Conservation (phyloP, 306 rosid species). For the Leucaena leucocephala region DNA sequence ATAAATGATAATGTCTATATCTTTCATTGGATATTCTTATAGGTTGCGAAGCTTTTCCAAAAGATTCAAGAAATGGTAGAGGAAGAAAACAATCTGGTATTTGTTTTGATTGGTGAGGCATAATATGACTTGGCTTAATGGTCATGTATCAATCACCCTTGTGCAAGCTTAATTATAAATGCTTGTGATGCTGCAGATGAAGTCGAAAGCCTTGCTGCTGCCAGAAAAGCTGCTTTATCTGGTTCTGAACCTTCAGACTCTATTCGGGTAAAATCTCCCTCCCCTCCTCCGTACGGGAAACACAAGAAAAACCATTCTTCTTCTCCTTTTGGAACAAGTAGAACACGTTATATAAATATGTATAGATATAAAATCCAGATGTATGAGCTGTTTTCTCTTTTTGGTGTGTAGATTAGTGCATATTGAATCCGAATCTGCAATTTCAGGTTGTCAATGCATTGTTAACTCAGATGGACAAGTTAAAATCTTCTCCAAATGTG, state of each 20-base stretch:
- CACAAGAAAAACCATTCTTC: not conserved
- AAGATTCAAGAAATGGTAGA: slow-evolving; percentile 84
- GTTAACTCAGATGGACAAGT: slow-evolving; percentile 94
- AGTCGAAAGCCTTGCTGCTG: slow-evolving; percentile 98
- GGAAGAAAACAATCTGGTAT: slow-evolving; percentile 93
- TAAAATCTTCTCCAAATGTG: slow-evolving; percentile 91
- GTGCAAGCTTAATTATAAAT: slow-evolving; percentile 31
- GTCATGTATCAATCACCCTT: slow-evolving; percentile 36
- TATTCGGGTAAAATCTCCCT: slow-evolving; percentile 70
- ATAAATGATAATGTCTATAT: slow-evolving; percentile 18
- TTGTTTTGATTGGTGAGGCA: slow-evolving; percentile 97
- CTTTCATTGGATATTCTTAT: slow-evolving; percentile 17
- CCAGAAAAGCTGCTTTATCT: slow-evolving; percentile 94
- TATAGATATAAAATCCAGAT: slow-evolving; percentile 10
- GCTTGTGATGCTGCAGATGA: slow-evolving; percentile 70
- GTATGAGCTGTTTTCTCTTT: not conserved
- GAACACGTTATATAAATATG: not conserved
- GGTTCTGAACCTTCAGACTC: slow-evolving; percentile 99
- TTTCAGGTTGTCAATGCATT: slow-evolving; percentile 97
- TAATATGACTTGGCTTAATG: slow-evolving; percentile 30
- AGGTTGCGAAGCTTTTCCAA: slow-evolving; percentile 89
- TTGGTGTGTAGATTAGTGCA: slow-evolving; percentile 12
- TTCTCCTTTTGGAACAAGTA: not conserved
- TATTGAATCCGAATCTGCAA: slow-evolving; percentile 38
- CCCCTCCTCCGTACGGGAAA: not conserved